Evolutionary conservation across 768 basidiomycete genomes (phyloP).

Genomic region (Psilocybe cubensis): DNA sequence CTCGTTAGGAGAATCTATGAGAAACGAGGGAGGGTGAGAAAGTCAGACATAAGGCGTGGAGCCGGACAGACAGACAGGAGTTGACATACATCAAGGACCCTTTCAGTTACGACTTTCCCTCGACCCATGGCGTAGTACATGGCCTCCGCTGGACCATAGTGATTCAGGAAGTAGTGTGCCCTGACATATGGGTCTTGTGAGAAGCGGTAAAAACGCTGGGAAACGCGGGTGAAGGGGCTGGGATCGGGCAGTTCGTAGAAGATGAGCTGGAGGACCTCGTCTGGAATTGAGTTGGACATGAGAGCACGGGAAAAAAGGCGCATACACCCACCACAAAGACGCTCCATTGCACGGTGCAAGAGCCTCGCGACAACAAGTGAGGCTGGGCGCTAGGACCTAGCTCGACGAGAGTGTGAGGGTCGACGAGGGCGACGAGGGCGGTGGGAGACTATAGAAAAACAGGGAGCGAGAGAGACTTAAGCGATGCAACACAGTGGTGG

Average conservation of each 20-base stretch:
- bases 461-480: slow-evolving; percentile 13
- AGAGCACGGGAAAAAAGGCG: slow-evolving; percentile 12
- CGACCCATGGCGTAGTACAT: slow-evolving; percentile 77
- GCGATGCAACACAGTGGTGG: slow-evolving; percentile 24
- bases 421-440: slow-evolving; percentile 12
- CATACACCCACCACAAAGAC: slow-evolving; percentile 62
- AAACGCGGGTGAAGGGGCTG: slow-evolving; percentile 56
- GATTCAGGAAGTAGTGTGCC: slow-evolving; percentile 76
- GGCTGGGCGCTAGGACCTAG: slow-evolving; percentile 13
- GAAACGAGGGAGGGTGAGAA: slow-evolving; percentile 25
- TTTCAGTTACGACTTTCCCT: slow-evolving; percentile 64
- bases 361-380: slow-evolving; percentile 16
- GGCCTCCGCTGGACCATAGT: slow-evolving; percentile 72
- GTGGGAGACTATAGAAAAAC: slow-evolving; percentile 7
- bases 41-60: slow-evolving; percentile 16
- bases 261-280: slow-evolving; percentile 74
- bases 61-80: slow-evolving; percentile 19
- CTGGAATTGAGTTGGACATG: slow-evolving; percentile 28
- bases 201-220: slow-evolving; percentile 62
- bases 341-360: slow-evolving; percentile 49
- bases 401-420: neutral
- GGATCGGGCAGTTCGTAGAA: slow-evolving; percentile 76
- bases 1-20: slow-evolving; percentile 71
- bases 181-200: slow-evolving; percentile 76
- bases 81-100: slow-evolving; percentile 70